phyloP scores from a whole-genome alignment of 2,329 filamentous ascomycete genomes.

The Exophiala aquamarina region DNA sequence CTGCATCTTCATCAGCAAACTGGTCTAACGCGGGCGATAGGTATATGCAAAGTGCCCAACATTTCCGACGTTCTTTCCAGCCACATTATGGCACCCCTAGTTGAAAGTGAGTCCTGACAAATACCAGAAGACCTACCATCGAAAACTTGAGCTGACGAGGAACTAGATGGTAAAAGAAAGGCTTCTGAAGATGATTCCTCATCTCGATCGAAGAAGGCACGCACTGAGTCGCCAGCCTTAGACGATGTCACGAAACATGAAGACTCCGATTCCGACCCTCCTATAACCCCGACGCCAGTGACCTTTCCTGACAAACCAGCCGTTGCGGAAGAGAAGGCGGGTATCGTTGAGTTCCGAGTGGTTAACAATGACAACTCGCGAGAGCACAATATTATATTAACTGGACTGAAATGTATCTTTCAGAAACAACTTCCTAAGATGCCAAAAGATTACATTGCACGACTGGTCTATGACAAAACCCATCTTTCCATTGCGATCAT shows the following conservation, averaged over 20 bases:
- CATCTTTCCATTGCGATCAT: slow-evolving; percentile 96
- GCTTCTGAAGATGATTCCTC: slow-evolving; percentile 49
- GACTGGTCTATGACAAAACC: slow-evolving; percentile 94
- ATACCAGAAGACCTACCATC: no score
- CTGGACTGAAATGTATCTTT: slow-evolving; percentile 94
- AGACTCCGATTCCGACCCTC: slow-evolving; percentile 44
- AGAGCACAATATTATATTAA: slow-evolving; percentile 90
- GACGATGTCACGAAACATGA: slow-evolving; percentile 22
- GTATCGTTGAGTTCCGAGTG: slow-evolving; percentile 94
- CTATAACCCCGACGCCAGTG: slow-evolving; percentile 62
- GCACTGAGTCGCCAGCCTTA: slow-evolving; percentile 46
- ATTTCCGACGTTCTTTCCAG: no score
- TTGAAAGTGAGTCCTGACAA: no score
- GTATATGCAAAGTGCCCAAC: no score
- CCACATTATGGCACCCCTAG: no score
- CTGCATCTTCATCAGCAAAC: no score
- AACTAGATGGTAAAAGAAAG: slow-evolving; percentile 43
- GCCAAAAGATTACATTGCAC: slow-evolving; percentile 98
- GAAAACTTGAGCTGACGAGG: no score
- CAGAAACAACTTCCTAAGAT: slow-evolving; percentile 98
- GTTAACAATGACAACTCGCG: slow-evolving; percentile 93
- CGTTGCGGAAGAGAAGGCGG: slow-evolving; percentile 87
- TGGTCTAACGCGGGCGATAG: no score
- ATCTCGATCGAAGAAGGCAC: slow-evolving; percentile 49
- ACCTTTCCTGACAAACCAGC: slow-evolving; percentile 93